Base-by-base conservation (phyloP, 257 asterid species). In the Salvia splendens region DNA sequence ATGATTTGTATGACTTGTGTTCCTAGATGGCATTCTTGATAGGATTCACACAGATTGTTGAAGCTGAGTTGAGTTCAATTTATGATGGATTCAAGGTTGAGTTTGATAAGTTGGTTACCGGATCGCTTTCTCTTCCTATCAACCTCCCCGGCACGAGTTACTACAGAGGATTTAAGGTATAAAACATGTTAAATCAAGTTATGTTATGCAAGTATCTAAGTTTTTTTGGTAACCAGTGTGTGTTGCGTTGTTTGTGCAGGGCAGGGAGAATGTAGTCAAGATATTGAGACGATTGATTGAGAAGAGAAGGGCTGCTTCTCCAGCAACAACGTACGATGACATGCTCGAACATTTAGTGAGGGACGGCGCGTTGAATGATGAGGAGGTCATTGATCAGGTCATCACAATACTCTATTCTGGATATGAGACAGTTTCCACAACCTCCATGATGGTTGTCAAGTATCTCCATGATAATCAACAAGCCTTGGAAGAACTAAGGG, bases 371-470 rank as follows among this genome's bases (percentile, higher is more conserved):
- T 38, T 92, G 3, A 77, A 64, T 5, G 93, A 92, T 40, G 97
- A 83, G 11, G 97, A 92, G 45, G 82, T 89, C 20, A 70, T 87
- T 5, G 97, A 89, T 71, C 90, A 86, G 56, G 86, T 92, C 56
- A 86, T 92, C 74, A 81, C 98, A 0, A 86, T 92, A 54, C 54
- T 92, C 71, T 87, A 92, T 70, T 87, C 98, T 30, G 98, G 98
- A 9, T 92, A 77, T 57, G 98, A 92, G 70, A 92, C 98, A 14
- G 89, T 86, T 33, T 89, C 98, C 9, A 86, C 89, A 3, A 89
- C 95, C 56, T 71, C 91, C 7, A 86, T 92, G 98, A 92, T 92
- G 97, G 86, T 89, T 52, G 78, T 89, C 69, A 92, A 89, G 78
- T 92, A 84, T 72, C 97, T 92, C 69, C 91, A 86, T 72, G 95